These are phyloP conservation scores for Talaromyces borbonicus DNA, from an alignment of 495 filamentous ascomycete genomes.

Conservation along the genomic window DNA sequence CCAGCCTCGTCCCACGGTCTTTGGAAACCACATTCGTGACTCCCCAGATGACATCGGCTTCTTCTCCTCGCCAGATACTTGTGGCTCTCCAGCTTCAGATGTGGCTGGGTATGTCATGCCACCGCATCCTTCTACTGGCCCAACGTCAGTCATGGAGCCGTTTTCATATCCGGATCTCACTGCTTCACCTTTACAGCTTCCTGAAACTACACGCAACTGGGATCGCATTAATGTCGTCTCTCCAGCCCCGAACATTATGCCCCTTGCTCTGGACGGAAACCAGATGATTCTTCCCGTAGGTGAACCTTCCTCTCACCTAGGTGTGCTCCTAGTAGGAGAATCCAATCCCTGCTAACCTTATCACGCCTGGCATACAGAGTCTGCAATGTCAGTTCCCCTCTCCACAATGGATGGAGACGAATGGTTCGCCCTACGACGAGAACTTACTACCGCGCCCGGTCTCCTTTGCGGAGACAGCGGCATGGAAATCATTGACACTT, in stretches of 20 bases:
- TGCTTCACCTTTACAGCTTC: slow-evolving; percentile 29
- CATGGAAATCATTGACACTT: slow-evolving; percentile 25
- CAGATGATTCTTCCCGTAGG: slow-evolving; percentile 28
- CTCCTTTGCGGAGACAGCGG: slow-evolving; percentile 20
- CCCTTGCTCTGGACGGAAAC: slow-evolving; percentile 25
- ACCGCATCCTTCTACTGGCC: slow-evolving; percentile 27
- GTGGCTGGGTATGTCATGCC: slow-evolving; percentile 24
- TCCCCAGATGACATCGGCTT: slow-evolving; percentile 31
- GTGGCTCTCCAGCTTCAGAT: slow-evolving; percentile 34
- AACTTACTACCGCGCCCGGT: slow-evolving; percentile 18
- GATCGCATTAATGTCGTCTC: slow-evolving; percentile 19
- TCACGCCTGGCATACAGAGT: too few species aligned
- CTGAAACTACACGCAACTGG: slow-evolving; percentile 28
- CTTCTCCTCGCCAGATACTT: slow-evolving; percentile 36
- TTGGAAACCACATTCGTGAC: slow-evolving; percentile 29
- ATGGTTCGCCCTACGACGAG: slow-evolving; percentile 32
- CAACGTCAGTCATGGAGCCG: slow-evolving; percentile 24
- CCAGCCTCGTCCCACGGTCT: slow-evolving; percentile 24
- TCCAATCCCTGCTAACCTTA: background rate
- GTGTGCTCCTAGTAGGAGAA: background rate
- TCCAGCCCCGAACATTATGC: slow-evolving; percentile 21
- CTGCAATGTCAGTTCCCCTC: slow-evolving; percentile 35
- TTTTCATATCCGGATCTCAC: slow-evolving; percentile 28
- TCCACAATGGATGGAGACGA: slow-evolving; percentile 30
- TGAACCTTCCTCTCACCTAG: slow-evolving; percentile 9